phyloP scores from a whole-genome alignment of 148 eudicot genomes.

The Rheum nobile region DNA sequence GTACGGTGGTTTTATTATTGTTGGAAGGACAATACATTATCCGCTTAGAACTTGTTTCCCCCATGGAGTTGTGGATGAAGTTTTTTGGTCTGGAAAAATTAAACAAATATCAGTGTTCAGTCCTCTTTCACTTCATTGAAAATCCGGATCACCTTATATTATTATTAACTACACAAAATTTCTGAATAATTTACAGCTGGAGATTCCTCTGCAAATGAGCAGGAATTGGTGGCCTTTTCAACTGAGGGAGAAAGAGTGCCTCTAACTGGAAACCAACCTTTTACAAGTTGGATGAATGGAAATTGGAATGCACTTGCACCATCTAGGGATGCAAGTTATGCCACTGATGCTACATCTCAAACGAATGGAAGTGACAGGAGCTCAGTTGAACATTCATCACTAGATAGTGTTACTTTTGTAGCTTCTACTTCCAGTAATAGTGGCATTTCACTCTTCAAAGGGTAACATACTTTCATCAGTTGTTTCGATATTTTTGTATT shows the following conservation, averaged over 20 bases:
- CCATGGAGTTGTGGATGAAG: not conserved
- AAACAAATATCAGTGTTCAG: not conserved
- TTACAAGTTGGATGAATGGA: constrained; percentile 19
- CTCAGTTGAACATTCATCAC: constrained; percentile 23
- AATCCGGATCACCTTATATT: not conserved
- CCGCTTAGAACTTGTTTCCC: not conserved
- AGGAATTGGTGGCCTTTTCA: constrained; percentile 40
- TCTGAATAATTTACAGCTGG: constrained; percentile 8
- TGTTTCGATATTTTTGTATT: not conserved
- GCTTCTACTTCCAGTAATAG: constrained; percentile 27
- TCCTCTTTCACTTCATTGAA: not conserved
- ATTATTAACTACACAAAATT: not conserved
- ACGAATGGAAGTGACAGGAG: constrained; percentile 25
- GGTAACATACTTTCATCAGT: constrained; percentile 21
- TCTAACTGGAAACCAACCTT: constrained; percentile 15
- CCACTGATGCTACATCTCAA: constrained; percentile 10
- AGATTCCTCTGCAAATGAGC: constrained; percentile 22
- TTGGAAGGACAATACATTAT: not conserved
- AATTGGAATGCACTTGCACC: not conserved
- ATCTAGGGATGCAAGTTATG: constrained; percentile 19
- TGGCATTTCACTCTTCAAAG: constrained; percentile 68
- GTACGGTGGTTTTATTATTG: not conserved
- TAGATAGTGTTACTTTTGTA: constrained; percentile 23
- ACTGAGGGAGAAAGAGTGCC: constrained; percentile 24
- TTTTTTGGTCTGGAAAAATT: not conserved